Evolutionary conservation across 1,284 basidiomycete genomes (phyloP), one percentile per base, ranked within the genome.

Genomic region (Laetiporus sulphureus): DNA sequence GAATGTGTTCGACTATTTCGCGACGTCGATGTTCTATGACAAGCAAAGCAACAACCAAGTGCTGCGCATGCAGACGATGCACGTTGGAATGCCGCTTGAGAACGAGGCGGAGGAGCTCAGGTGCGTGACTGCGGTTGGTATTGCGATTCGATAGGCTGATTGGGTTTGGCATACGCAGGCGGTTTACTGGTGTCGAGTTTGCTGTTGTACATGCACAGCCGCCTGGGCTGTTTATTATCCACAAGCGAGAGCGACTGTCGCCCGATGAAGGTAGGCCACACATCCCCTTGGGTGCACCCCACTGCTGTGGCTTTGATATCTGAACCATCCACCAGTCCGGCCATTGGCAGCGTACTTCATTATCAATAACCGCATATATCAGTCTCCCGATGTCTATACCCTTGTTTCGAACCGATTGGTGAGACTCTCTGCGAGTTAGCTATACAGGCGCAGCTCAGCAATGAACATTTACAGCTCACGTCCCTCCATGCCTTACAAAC

Each of bases 31-130:
- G 78, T 91, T 91, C 67, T 92, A 89, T 60, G 89, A 92, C 65
- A 87, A 88, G 59, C 80, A 87, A 62, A 90, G 87, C 61, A 91
- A 85, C 61, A 92, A 92, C 59, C 85, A 91, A 57, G 79, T 87
- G 21, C 66, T 92, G 34, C 80, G 87, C 53, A 92, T 92, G 89
- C 89, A 92, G 62, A 91, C 86, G 0, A 82, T 83, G 65, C 81
- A 86, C 54, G 83, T 83, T 0, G 86, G 83, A 5, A 24, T 77
- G 34, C 76, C 81, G 2, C 64, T 83, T 41, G 62, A 73, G 10
- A 82, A 90, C 50, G 85, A 90, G 60, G 78, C 80, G 11, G 83
- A 86, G 48, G 85, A 91, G 59, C 75, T 92, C 48, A 85, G 71
- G 88, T 85, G 56, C 47, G 76, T 59, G 27, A n/a, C 29, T 39